A percentile compares a stretch with the other conserved stretches of the same genome.
Conservation (phyloP, 2,329 filamentous ascomycete genomes). For the Colletotrichum karsti region DNA sequence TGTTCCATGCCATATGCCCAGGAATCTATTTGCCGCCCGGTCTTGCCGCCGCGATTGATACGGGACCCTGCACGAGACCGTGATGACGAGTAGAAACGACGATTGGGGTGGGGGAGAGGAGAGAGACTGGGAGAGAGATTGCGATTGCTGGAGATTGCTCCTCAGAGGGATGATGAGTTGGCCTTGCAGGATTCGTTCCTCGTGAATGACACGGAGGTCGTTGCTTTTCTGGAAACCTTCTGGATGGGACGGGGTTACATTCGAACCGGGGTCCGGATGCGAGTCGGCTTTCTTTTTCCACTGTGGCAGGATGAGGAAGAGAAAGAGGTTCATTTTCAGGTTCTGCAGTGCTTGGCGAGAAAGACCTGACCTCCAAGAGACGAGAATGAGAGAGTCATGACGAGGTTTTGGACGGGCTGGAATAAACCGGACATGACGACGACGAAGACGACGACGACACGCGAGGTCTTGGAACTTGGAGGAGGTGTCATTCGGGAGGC, state of each 20-base stretch:
- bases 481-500: not conserved
- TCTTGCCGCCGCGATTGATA: not conserved
- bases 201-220: not conserved
- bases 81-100: not conserved
- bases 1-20: not conserved
- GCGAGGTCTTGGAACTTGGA: not conserved
- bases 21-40: not conserved
- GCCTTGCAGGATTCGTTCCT: not conserved
- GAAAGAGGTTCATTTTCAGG: too few relatives aligned
- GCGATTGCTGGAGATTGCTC: not conserved
- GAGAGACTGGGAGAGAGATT: not conserved
- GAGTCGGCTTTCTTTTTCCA: not conserved
- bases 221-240: constrained; percentile 26
- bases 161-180: not conserved
- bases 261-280: not conserved
- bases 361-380: not conserved
- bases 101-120: not conserved
- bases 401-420: too few relatives aligned
- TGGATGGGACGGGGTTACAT: constrained; percentile 1
- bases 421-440: not conserved
- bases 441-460: not conserved
- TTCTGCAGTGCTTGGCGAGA: not conserved
- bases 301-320: not conserved
- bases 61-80: not conserved
- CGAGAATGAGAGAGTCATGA: too few relatives aligned